Evolutionary conservation across 306 rosid species (phyloP), one percentile per base, ranked within the genome.

Genomic region (Malus sylvestris): DNA sequence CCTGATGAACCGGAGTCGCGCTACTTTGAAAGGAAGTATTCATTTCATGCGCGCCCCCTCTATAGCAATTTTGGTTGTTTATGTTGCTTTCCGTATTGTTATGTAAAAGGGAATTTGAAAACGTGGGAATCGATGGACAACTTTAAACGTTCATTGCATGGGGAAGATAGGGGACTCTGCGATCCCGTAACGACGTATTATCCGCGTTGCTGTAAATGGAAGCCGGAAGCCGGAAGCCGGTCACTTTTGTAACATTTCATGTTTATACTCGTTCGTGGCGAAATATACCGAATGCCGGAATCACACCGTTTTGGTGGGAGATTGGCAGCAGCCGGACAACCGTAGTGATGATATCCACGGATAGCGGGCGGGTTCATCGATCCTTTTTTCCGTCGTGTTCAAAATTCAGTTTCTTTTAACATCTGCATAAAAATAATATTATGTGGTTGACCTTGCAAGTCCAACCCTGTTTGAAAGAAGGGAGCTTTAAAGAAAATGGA

Each of bases 301-400:
- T 78, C 18, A 59, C 80, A 4, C 73, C 61, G 29, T 7, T 73
- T 69, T 30, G 49, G 69, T 76, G 67, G 62, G 68, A 61, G 72
- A 78, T 75, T 14, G 81, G 96, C 87, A 90, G 91, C 94, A 90
- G 90, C 97, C 93, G 90, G 94, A 93, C 96, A 93, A 90, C 96
- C 93, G 91, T 87, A 93, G 94, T 22, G 88, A 87, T 93, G 94
- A 82, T 79, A 76, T 93, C 96, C 94, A 87, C 91, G 76, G 93
- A 81, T 75, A 79, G 22, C 86, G 90, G 78, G 91, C 12, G 19
- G 55, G 55, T 49, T 15, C 55, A 49, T 49, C 20, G 3, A 2
- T 14, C 55, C 3, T 15, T 8, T 49, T 49, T 49, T 49, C 20
- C 20, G 55, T 49, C 3, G 55, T 15, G 55, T 15, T 49, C 8